These are phyloP conservation scores for Trichoderma sp. DNA, from an alignment of 2,329 filamentous ascomycete species.

Conservation along the genomic window DNA sequence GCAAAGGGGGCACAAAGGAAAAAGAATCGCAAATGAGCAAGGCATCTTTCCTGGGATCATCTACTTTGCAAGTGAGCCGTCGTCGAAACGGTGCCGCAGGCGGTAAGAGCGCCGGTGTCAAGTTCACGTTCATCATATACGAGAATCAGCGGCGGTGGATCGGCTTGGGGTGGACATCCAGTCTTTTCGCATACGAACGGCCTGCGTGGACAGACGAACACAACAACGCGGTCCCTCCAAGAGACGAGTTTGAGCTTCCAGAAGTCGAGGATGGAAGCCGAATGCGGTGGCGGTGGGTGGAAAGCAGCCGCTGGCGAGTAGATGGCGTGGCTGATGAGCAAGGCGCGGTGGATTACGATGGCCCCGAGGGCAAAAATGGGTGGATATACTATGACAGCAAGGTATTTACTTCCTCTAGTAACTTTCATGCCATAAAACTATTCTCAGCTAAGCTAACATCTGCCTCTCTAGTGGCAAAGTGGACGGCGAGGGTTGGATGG, in stretches of 20 bases:
- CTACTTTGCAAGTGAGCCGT: conserved; percentile 38
- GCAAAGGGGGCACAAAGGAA: conserved; percentile 28
- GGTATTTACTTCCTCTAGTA: conserved; percentile 50
- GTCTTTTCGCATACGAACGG: conserved; percentile 86
- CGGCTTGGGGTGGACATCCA: conserved; percentile 91
- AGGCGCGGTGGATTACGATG: conserved; percentile 54
- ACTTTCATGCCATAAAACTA: too few relatives aligned
- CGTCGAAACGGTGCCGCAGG: conserved; percentile 40
- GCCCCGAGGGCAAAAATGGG: conserved; percentile 68
- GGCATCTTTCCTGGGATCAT: conserved; percentile 34
- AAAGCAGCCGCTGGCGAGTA: conserved; percentile 83
- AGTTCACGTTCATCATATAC: conserved; percentile 95
- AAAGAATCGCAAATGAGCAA: conserved; percentile 53
- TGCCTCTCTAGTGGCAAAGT: conserved; percentile 73
- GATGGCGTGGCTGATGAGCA: conserved; percentile 68
- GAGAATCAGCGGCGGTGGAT: conserved; percentile 97
- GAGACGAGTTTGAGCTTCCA: conserved; percentile 68
- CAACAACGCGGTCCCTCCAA: conserved; percentile 75
- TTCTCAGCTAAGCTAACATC: background rate
- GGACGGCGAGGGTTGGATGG: conserved; percentile 83
- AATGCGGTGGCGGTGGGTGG: conserved; percentile 75
- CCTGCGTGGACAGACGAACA: conserved; percentile 96
- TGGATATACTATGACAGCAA: conserved; percentile 99
- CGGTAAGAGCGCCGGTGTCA: conserved; percentile 74
- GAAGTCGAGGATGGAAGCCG: conserved; percentile 63